Percentiles rank a stretch among this genome's conserved stretches.
Evolutionary conservation across 768 basidiomycete genomes (phyloP).

Genomic region (Udeniomyces megalosporus): DNA sequence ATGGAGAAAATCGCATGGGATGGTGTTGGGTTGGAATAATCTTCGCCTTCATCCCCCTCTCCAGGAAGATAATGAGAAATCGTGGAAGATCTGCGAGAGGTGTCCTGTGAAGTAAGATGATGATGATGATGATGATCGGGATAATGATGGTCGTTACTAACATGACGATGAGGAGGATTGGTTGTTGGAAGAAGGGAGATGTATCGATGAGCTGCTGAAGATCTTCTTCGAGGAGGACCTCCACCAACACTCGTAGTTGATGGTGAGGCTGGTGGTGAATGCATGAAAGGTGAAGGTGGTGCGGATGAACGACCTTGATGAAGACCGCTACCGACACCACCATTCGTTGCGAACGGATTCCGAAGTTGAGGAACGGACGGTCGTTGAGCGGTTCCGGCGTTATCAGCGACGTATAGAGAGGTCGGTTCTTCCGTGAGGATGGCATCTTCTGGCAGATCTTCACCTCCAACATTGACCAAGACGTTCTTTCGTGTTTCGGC

Average conservation of each 20-base stretch:
- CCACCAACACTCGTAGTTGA: too few species aligned
- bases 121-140: neutral
- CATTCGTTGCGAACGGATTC: neutral
- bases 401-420: neutral
- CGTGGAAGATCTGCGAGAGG: too few species aligned
- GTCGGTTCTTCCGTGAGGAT: constrained; percentile 12
- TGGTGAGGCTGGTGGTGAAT: neutral
- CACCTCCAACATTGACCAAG: too few species aligned
- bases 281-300: constrained; percentile 2
- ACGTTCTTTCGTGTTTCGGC: too few species aligned
- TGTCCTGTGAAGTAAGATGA: neutral
- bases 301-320: neutral
- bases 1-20: constrained; percentile 28
- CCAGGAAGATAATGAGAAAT: too few species aligned
- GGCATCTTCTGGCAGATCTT: too few species aligned
- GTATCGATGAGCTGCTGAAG: neutral
- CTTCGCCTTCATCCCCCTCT: constrained; percentile 13
- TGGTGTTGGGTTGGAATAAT: constrained; percentile 5
- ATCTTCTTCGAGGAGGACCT: neutral
- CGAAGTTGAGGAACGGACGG: constrained; percentile 2
- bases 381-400: constrained; percentile 1
- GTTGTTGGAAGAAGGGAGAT: constrained; percentile 2
- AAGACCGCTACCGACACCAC: too few species aligned
- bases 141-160: too few species aligned
- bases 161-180: too few species aligned